Evolutionary conservation across 306 rosid genomes (phyloP).

Genomic region (Glycine soja): DNA sequence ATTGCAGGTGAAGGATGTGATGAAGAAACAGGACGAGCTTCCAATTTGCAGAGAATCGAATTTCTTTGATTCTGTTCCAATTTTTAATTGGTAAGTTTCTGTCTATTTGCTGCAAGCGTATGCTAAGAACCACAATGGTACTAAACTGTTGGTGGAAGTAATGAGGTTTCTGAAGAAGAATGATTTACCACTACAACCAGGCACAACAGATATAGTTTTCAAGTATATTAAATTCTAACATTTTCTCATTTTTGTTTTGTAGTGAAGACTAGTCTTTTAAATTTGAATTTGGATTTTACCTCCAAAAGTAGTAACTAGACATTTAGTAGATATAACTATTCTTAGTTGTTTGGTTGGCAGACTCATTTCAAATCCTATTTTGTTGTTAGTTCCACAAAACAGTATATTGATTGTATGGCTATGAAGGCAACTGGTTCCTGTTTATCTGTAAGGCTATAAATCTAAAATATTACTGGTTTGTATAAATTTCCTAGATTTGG

Average conservation of each 20-base stretch:
- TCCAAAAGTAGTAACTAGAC: neutral
- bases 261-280: neutral
- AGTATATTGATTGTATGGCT: neutral
- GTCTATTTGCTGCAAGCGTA: constrained; percentile 55
- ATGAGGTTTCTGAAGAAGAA: constrained; percentile 80
- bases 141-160: constrained; percentile 72
- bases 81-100: constrained; percentile 43
- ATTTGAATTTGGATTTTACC: constrained; percentile 28
- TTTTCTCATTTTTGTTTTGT: constrained; percentile 38
- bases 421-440: constrained; percentile 28
- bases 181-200: constrained; percentile 84
- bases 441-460: neutral
- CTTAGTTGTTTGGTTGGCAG: constrained; percentile 13
- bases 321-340: constrained; percentile 35
- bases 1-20: constrained; percentile 81
- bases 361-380: constrained; percentile 14
- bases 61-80: constrained; percentile 46
- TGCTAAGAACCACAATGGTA: constrained; percentile 76
- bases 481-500: constrained; percentile 21
- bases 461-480: constrained; percentile 20
- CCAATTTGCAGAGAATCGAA: constrained; percentile 88
- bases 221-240: constrained; percentile 58
- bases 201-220: constrained; percentile 95
- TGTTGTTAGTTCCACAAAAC: constrained; percentile 23
- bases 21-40: constrained; percentile 92